Evolutionary conservation across 768 basidiomycete genomes (phyloP).

Genomic region (Termitomyces sp.): DNA sequence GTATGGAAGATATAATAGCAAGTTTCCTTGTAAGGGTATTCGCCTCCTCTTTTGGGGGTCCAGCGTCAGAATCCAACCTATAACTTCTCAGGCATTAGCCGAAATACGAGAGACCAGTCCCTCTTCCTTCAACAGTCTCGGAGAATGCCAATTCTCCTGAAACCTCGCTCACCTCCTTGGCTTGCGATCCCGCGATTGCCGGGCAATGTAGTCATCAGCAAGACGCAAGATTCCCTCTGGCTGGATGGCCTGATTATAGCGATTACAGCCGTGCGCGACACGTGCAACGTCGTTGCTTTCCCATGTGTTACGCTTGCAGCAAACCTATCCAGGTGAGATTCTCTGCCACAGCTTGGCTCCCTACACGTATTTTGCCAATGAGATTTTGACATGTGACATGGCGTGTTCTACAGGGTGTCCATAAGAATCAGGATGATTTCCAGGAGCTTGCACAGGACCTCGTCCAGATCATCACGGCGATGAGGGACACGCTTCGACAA

Average conservation of each 20-base stretch:
- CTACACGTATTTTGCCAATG: not conserved
- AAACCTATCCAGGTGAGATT: slow-evolving; percentile 4
- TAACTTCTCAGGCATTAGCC: not conserved
- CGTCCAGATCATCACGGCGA: slow-evolving; percentile 1
- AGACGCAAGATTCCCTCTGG: not conserved
- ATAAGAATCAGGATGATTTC: slow-evolving; percentile 5
- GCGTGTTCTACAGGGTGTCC: not conserved
- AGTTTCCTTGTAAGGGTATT: not conserved
- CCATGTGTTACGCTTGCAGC: slow-evolving; percentile 6
- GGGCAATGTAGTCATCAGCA: not conserved
- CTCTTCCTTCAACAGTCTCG: not conserved
- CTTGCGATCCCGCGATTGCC: not conserved
- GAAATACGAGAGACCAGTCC: not conserved
- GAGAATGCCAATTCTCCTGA: not conserved
- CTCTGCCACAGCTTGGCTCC: not conserved
- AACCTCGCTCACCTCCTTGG: not conserved
- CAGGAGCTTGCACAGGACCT: slow-evolving; percentile 7
- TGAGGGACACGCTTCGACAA: slow-evolving; percentile 1
- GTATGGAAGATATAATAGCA: not conserved
- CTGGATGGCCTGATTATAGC: slow-evolving; percentile 2
- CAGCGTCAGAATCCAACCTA: not conserved
- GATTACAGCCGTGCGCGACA: not conserved
- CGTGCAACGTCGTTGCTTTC: not conserved
- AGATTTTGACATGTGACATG: not conserved
- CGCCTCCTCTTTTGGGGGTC: not conserved